Evolutionary conservation across 768 basidiomycete species (phyloP).

Genomic region (Rhodotorula kratochvilovae): DNA sequence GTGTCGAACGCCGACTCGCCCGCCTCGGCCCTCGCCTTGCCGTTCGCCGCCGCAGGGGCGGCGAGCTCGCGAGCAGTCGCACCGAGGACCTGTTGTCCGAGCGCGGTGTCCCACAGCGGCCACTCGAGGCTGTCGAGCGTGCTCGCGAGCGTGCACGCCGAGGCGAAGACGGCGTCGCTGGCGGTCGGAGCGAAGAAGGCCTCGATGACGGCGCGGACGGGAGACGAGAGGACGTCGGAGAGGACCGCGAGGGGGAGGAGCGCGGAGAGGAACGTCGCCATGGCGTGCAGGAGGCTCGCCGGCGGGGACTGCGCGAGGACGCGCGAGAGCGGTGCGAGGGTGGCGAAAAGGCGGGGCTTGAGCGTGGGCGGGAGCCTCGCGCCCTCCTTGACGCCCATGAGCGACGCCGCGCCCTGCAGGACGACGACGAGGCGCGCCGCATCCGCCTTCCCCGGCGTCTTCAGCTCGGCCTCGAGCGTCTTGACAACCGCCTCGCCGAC

Average conservation of each 20-base stretch:
- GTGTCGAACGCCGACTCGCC: constrained; percentile 40
- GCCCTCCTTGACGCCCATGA: constrained; percentile 22
- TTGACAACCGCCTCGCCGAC: constrained; percentile 25
- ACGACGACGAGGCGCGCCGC: constrained; percentile 14
- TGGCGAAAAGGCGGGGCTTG: constrained; percentile 31
- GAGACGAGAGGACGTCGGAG: constrained; percentile 43
- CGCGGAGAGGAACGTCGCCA: constrained; percentile 14
- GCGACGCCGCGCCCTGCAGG: constrained; percentile 17
- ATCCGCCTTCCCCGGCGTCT: neutral
- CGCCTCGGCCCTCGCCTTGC: neutral
- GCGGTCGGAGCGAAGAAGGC: constrained; percentile 47
- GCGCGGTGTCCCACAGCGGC: constrained; percentile 20
- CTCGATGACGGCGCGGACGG: constrained; percentile 45
- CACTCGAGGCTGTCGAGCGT: constrained; percentile 19
- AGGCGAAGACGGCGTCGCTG: constrained; percentile 42
- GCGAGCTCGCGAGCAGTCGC: constrained; percentile 34
- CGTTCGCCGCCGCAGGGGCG: constrained; percentile 18
- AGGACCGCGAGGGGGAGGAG: constrained; percentile 41
- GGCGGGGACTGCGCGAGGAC: constrained; percentile 2
- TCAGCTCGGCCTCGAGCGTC: constrained; percentile 14
- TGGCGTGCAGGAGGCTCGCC: constrained; percentile 9
- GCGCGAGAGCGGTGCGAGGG: constrained; percentile 18
- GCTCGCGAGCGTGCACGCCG: constrained; percentile 27
- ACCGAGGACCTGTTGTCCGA: constrained; percentile 18
- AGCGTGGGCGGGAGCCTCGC: constrained; percentile 6